Base-by-base conservation (phyloP, 1,284 basidiomycete genomes). In the Inonotus obliquus region DNA sequence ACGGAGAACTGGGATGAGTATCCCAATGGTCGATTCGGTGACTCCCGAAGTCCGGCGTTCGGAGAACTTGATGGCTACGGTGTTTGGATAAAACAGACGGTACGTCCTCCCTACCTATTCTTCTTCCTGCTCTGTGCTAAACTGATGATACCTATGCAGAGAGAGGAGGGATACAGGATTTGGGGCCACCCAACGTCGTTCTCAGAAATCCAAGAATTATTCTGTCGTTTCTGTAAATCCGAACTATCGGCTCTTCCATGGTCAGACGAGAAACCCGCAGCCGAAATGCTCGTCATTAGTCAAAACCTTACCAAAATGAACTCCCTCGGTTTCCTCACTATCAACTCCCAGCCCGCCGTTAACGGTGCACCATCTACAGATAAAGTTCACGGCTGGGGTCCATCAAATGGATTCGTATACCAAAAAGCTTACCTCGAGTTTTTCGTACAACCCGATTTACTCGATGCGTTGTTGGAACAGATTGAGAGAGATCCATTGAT, bases 391-490 rank as follows among this genome's bases (percentile, higher is more conserved):
- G 96, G 96, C 10, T 99, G 97, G 90, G 96, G 96, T 13, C 97
- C 97, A 1, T 79, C 86, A 59, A 93, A 94, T 63, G 96, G 96
- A 1, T 98, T 94, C 71, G 89, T 99, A 45, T 99, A 98, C 75
- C 96, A 99, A 75, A 99, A 99, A 84, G 96, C 96, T 4, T 99
- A 99, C 76, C 85, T 99, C 61, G 97, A 99, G 73, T 99, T 97
- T 78, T 97, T 97, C 71, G 92, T 94, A 54, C 82, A 83, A 41
- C 89, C 92, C 1, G 76, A 83, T 62, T 79, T 93, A 52, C 82
- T 96, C 56, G 81, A 85, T 54, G 76, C 87, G 53, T 84, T 98
- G 51, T 83, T 98, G 62, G 80, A 85, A 38, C 85, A 93, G 62
- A 92, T 99, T 67, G 94, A 97, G 73, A 82, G 86, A 47, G 93